Percentiles rank a stretch among this genome's conserved stretches.
Conservation (phyloP, 129 eudicot species). For the Centrapalus pauciflorus region DNA sequence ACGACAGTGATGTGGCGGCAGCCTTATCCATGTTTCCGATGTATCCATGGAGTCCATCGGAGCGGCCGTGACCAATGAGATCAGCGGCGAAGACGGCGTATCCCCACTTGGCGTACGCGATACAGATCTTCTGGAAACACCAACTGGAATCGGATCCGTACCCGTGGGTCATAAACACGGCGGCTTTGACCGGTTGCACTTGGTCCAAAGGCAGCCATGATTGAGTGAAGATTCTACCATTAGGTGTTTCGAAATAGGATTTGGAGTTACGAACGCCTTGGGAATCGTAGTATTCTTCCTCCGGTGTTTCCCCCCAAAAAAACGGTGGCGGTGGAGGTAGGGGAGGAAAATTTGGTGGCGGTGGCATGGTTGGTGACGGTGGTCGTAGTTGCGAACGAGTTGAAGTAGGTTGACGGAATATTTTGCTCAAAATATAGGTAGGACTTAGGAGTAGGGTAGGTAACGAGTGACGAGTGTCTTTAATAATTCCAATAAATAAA, state of each 20-base stretch:
- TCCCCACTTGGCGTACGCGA: constrained; percentile 70
- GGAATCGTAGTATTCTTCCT: constrained; percentile 60
- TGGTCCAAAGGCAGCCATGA: constrained; percentile 52
- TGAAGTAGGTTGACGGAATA: too few species aligned
- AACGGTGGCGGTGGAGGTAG: constrained; percentile 38
- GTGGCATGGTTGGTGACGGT: constrained; percentile 25
- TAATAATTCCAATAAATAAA: too few species aligned
- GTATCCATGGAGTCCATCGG: constrained; percentile 67
- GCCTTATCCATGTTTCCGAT: constrained; percentile 57
- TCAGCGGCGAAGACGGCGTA: constrained; percentile 82
- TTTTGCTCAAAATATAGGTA: too few species aligned
- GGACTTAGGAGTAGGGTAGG: background rate
- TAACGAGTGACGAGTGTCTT: background rate
- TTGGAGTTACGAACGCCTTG: constrained; percentile 56
- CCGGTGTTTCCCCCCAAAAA: constrained; percentile 82
- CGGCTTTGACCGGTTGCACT: constrained; percentile 36
- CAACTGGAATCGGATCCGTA: constrained; percentile 75
- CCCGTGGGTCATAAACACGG: constrained; percentile 73
- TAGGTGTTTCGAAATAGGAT: constrained; percentile 60
- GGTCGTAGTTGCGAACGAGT: too few species aligned
- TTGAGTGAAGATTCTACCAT: constrained; percentile 68
- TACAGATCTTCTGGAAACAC: constrained; percentile 70
- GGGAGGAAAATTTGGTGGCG: background rate
- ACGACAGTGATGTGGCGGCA: constrained; percentile 49
- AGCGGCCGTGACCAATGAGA: constrained; percentile 73